These are phyloP conservation scores for Malassezia pachydermatis DNA, from an alignment of 1,284 basidiomycete species.

Conservation along the genomic window DNA sequence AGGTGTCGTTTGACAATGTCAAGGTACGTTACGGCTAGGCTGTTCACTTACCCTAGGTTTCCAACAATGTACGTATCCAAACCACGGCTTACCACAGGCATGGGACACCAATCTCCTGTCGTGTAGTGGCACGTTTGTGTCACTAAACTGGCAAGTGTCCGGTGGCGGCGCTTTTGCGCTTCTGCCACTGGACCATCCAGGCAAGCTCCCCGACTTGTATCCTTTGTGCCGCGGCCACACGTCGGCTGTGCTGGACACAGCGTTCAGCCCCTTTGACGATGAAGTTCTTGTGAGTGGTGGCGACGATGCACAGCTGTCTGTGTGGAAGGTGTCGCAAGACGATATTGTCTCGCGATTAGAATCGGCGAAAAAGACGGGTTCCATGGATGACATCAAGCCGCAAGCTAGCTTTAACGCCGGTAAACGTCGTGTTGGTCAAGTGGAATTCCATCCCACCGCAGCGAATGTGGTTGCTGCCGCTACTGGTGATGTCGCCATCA, in stretches of 20 bases:
- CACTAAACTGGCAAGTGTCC: slow-evolving; percentile 84
- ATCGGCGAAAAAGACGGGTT: slow-evolving; percentile 50
- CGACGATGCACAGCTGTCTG: slow-evolving; percentile 83
- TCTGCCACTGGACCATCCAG: slow-evolving; percentile 57
- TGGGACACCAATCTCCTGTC: slow-evolving; percentile 94
- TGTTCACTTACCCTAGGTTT: slow-evolving; percentile 16
- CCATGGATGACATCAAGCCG: slow-evolving; percentile 63
- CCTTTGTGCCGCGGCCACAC: slow-evolving; percentile 77
- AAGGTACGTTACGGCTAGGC: slow-evolving; percentile 52
- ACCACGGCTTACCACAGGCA: slow-evolving; percentile 50
- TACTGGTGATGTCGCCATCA: slow-evolving; percentile 76
- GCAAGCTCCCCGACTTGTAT: slow-evolving; percentile 75
- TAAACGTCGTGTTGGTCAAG: slow-evolving; percentile 74
- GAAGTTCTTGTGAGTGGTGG: slow-evolving; percentile 75
- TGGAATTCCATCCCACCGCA: slow-evolving; percentile 86
- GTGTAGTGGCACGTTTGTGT: slow-evolving; percentile 62
- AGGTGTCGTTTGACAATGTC: slow-evolving; percentile 65
- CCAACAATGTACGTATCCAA: slow-evolving; percentile 33
- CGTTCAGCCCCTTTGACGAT: slow-evolving; percentile 92
- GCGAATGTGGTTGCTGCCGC: slow-evolving; percentile 74
- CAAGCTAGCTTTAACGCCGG: slow-evolving; percentile 50
- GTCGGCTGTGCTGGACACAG: slow-evolving; percentile 82
- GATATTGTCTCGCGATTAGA: slow-evolving; percentile 34
- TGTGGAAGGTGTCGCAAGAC: slow-evolving; percentile 69
- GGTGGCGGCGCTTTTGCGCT: slow-evolving; percentile 93